These are phyloP conservation scores for Alternaria viburni DNA, from an alignment of 2,329 filamentous ascomycete species.

Conservation along the genomic window DNA sequence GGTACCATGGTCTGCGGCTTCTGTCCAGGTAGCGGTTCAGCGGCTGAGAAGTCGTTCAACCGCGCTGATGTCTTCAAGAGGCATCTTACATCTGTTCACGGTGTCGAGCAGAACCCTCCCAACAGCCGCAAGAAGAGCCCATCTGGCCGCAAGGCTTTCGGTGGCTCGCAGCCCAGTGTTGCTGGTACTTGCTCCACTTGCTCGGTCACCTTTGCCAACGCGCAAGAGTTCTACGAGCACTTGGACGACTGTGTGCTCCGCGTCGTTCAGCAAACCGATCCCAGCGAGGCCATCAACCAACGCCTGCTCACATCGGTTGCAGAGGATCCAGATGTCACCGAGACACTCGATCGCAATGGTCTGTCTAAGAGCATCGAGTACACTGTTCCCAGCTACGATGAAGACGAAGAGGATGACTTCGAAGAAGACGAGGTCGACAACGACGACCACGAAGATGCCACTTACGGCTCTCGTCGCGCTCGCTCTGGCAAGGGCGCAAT, in stretches of 20 bases:
- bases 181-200: slow-evolving; percentile 93
- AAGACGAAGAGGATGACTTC: slow-evolving; percentile 53
- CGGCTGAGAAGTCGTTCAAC: slow-evolving; percentile 94
- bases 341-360: slow-evolving; percentile 49
- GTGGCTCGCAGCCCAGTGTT: slow-evolving; percentile 67
- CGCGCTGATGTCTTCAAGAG: slow-evolving; percentile 95
- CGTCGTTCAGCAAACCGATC: slow-evolving; percentile 59
- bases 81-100: slow-evolving; percentile 87
- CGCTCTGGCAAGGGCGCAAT: slow-evolving; percentile 57
- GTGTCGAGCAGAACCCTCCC: slow-evolving; percentile 89
- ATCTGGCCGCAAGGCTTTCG: slow-evolving; percentile 67
- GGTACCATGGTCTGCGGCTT: slow-evolving; percentile 97
- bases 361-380: slow-evolving; percentile 54
- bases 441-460: slow-evolving; percentile 59
- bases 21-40: slow-evolving; percentile 85
- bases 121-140: slow-evolving; percentile 82
- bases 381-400: slow-evolving; percentile 57
- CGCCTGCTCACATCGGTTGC: slow-evolving; percentile 49
- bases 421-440: slow-evolving; percentile 61
- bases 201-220: slow-evolving; percentile 79
- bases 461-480: slow-evolving; percentile 57
- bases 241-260: slow-evolving; percentile 74
- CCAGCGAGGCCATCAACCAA: slow-evolving; percentile 52
- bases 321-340: slow-evolving; percentile 48
- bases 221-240: slow-evolving; percentile 98